phyloP scores from a whole-genome alignment of 805 yeast genomes.

The Schwanniomyces yamadae region DNA sequence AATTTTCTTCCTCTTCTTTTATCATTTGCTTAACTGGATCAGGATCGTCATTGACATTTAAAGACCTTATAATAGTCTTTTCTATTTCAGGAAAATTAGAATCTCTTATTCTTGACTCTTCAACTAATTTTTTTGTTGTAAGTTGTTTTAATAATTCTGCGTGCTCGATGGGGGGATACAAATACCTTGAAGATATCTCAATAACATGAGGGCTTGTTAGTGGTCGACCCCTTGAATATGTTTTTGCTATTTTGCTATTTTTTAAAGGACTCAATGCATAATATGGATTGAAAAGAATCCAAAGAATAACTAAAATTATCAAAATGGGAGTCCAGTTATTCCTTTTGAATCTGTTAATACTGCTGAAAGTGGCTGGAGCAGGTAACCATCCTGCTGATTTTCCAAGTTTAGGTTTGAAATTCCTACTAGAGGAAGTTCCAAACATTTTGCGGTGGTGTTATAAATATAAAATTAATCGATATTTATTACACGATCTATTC shows the following conservation, averaged over 20 bases:
- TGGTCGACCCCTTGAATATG: conserved; percentile 34
- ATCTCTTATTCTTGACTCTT: conserved; percentile 46
- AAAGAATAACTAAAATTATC: conserved; percentile 15
- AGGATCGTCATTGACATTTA: conserved; percentile 45
- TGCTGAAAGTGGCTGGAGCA: conserved; percentile 28
- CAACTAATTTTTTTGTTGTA: conserved; percentile 51
- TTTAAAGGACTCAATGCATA: conserved; percentile 9
- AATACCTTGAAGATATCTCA: conserved; percentile 50
- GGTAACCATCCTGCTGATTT: conserved; percentile 23
- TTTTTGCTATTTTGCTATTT: conserved; percentile 2
- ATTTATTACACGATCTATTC: too few relatives aligned
- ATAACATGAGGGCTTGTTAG: conserved; percentile 32
- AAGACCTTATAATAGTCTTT: conserved; percentile 32
- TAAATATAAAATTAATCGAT: too few relatives aligned
- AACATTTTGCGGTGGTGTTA: conserved; percentile 6
- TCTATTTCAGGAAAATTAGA: conserved; percentile 41
- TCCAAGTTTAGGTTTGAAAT: conserved; percentile 29
- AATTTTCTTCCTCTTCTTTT: conserved; percentile 49
- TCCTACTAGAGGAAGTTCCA: conserved; percentile 8
- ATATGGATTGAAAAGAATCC: conserved; percentile 23
- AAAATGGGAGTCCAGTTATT: conserved; percentile 14
- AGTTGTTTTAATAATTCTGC: conserved; percentile 60
- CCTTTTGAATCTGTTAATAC: conserved; percentile 13
- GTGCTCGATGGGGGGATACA: conserved; percentile 76
- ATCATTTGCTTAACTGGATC: conserved; percentile 30